A percentile compares a stretch with the other conserved stretches of the same genome.
phyloP scores from a whole-genome alignment of 768 basidiomycete genomes.

The Sporobolomyces pararoseus region DNA sequence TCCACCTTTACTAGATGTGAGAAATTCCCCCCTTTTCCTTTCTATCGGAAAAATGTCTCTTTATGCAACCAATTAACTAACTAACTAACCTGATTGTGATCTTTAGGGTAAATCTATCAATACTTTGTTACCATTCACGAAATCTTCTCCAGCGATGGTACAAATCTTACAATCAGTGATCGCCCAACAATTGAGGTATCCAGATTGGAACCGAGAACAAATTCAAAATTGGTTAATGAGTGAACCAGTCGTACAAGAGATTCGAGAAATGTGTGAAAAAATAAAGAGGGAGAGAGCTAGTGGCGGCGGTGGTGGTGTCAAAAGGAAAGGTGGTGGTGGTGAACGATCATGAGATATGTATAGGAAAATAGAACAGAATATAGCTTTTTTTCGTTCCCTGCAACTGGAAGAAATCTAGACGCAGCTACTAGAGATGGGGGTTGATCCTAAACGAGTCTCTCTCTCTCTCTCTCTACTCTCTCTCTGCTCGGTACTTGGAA shows the following conservation, averaged over 20 bases:
- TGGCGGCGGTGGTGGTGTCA: not conserved
- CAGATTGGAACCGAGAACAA: slow-evolving; percentile 42
- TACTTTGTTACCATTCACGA: slow-evolving; percentile 7
- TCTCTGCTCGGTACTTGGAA: no score
- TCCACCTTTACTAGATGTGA: slow-evolving; percentile 72
- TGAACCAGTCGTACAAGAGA: not conserved
- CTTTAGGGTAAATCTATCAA: slow-evolving; percentile 36
- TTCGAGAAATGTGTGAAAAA: slow-evolving; percentile 1
- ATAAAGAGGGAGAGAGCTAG: not conserved
- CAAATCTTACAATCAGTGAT: slow-evolving; percentile 16
- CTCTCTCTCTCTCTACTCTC: no score
- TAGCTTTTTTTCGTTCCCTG: no score
- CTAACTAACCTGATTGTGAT: not conserved
- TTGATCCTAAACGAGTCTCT: no score
- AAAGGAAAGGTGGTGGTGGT: not conserved
- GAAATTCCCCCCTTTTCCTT: slow-evolving; percentile 46
- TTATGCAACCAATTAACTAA: no score
- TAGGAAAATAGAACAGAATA: not conserved
- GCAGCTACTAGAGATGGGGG: no score
- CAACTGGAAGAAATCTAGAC: no score
- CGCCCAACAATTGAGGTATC: slow-evolving; percentile 45
- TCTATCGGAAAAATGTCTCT: not conserved
- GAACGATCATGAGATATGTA: not conserved
- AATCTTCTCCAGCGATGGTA: slow-evolving; percentile 28
- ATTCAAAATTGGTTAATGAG: slow-evolving; percentile 42